These are phyloP conservation scores for Pilobolus umbonatus DNA, from an alignment of 192 early-diverging fungal species.

Conservation along the genomic window DNA sequence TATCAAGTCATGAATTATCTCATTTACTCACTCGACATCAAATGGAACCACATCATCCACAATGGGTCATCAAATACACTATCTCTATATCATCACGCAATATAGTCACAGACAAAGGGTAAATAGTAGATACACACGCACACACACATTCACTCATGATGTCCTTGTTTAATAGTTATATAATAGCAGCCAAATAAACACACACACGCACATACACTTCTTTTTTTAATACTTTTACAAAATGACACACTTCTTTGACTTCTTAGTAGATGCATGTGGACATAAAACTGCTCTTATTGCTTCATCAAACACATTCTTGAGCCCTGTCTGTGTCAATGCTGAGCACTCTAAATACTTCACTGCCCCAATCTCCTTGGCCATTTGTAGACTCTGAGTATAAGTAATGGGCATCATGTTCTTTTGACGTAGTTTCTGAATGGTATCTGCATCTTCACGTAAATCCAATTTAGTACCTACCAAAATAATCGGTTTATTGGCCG, in stretches of 20 bases:
- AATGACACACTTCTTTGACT: conserved; percentile 59
- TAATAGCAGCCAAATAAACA: no score
- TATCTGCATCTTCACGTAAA: conserved; percentile 80
- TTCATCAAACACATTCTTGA: conserved; percentile 93
- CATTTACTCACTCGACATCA: no score
- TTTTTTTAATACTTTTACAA: conserved; percentile 56
- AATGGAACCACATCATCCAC: no score
- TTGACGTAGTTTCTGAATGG: conserved; percentile 70
- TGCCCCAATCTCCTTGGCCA: conserved; percentile 73
- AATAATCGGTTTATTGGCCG: conserved; percentile 77
- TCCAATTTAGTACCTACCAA: conserved; percentile 91
- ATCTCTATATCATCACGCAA: conserved; percentile 36
- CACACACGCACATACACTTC: no score
- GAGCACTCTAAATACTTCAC: conserved; percentile 90
- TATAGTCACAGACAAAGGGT: conserved; percentile 45
- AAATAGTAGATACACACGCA: no score
- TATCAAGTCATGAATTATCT: no score
- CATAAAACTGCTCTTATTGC: conserved; percentile 81
- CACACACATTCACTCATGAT: no score
- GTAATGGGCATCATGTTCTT: conserved; percentile 78
- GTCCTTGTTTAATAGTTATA: no score
- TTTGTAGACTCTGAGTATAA: conserved; percentile 71
- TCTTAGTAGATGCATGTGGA: conserved; percentile 49
- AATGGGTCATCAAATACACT: conserved; percentile 47
- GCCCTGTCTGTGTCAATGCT: conserved; percentile 84